Conservation (phyloP, 352 stramenopile species). For the Phytophthora nicotianae region DNA sequence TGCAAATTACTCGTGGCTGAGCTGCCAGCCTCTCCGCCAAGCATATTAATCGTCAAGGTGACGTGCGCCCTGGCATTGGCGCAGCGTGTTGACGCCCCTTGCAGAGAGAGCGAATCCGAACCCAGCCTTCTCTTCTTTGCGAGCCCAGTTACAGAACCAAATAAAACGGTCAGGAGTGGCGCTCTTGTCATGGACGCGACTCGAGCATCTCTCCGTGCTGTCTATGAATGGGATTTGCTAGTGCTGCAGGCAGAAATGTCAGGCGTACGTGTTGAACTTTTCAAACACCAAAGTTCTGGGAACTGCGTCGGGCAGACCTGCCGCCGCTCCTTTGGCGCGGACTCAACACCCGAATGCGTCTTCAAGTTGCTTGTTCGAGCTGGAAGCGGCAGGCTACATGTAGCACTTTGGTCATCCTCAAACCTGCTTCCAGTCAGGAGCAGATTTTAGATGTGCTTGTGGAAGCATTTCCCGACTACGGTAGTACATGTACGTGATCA, state of each 20-base stretch:
- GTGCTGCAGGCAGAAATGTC: constrained; percentile 5
- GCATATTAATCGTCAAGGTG: not conserved
- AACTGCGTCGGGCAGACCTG: constrained; percentile 7
- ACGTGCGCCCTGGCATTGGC: not conserved
- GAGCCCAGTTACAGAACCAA: constrained; percentile 1
- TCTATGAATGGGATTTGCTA: constrained; percentile 25
- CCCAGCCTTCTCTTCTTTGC: constrained; percentile 25
- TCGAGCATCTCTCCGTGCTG: constrained; percentile 19
- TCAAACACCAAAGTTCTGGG: constrained; percentile 20
- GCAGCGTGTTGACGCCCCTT: not conserved
- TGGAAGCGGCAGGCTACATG: too few relatives aligned
- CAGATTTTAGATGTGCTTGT: constrained; percentile 24
- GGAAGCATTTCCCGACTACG: constrained; percentile 11
- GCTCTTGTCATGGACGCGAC: constrained; percentile 9
- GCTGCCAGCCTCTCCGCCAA: constrained; percentile 1
- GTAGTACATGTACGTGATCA: too few relatives aligned
- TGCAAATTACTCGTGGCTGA: not conserved
- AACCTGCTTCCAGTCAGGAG: constrained; percentile 1
- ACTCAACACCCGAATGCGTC: constrained; percentile 26
- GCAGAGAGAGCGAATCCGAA: constrained; percentile 14
- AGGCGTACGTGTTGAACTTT: too few relatives aligned
- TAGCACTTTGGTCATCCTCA: not conserved
- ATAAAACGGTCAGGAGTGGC: not conserved
- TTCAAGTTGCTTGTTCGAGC: constrained; percentile 15
- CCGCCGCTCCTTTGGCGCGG: constrained; percentile 14